These are phyloP conservation scores for Ascochyta fabae DNA, from an alignment of 2,329 filamentous ascomycete genomes.

Conservation along the genomic window DNA sequence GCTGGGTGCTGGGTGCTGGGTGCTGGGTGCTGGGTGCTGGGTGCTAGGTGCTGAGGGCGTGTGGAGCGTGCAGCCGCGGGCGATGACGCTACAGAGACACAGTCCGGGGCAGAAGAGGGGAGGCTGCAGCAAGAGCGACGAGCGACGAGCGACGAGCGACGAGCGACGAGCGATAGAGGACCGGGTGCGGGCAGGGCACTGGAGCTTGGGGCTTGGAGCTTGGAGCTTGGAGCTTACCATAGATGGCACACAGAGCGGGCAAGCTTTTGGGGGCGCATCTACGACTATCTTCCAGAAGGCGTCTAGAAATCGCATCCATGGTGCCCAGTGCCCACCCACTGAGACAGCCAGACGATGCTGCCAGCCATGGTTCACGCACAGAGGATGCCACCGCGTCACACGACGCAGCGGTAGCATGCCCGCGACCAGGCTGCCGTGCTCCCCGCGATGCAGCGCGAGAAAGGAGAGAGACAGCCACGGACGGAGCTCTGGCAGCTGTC, in stretches of 20 bases:
- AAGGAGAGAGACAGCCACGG: background rate
- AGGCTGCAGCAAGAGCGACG: slow-evolving; percentile 23
- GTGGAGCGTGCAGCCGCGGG: slow-evolving; percentile 20
- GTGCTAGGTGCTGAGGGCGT: slow-evolving; percentile 9
- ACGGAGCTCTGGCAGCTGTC: slow-evolving; percentile 11
- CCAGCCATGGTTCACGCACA: slow-evolving; percentile 20
- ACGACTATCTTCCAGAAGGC: slow-evolving; percentile 36
- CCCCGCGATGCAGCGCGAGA: slow-evolving; percentile 1
- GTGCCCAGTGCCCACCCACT: slow-evolving; percentile 1
- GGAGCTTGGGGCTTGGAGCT: slow-evolving; percentile 8
- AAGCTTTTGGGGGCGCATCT: slow-evolving; percentile 27
- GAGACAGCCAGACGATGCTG: slow-evolving; percentile 23
- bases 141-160: slow-evolving; percentile 20
- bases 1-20: no score
- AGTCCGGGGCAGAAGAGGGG: slow-evolving; percentile 29
- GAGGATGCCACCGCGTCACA: slow-evolving; percentile 25
- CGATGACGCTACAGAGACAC: slow-evolving; percentile 21
- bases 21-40: no score
- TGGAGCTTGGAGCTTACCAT: no score
- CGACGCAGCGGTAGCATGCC: slow-evolving; percentile 7
- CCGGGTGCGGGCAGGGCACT: slow-evolving; percentile 20
- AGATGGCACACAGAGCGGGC: background rate
- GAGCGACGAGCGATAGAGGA: slow-evolving; percentile 18
- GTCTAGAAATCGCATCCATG: slow-evolving; percentile 29
- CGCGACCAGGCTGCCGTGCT: slow-evolving; percentile 7